Base-by-base conservation (phyloP, 2,329 filamentous ascomycete species). In the Pyrenochaeta sp. region DNA sequence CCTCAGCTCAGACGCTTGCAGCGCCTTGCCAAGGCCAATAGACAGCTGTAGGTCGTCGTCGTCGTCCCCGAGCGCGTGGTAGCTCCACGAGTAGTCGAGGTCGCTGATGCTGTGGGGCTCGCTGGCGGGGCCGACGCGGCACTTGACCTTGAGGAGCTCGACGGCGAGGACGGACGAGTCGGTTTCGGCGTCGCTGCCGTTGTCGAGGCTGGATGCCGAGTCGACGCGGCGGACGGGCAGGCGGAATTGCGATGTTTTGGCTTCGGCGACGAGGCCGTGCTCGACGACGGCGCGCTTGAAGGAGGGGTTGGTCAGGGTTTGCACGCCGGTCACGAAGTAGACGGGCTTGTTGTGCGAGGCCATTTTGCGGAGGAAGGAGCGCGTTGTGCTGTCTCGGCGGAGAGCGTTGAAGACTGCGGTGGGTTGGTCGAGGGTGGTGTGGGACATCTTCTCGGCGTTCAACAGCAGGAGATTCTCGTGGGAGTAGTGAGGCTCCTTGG, bases 321-420 rank as follows among this genome's bases (percentile, higher is more conserved):
- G 3, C 58, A 71, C 11, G 67, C 74, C 1, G 63, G 78, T 41
- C 69, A 78, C 32, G 74, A 80, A 51, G 54, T 65, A 69, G 7
- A 67, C 44, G 8, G 61, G 55, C 30, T 53, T 53, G 81, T 84
- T 60, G 74, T 75, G 34, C 77, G 73, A 14, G 74, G 58, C 52
- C 38, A 59, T 53, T 6, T 56, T 54, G 44, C 51, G 54, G 11
- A 69, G 48, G 23, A 56, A 65, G 7, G 42, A 35, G 7, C 53
- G 60, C 3, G 55, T 46, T 10, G 48, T 30, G 14, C 54, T 41
- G 24, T 63, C 56, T 20, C 49, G 39, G 30, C 59, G 52, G 15
- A 67, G 53, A 7, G 43, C 41, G 30, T 62, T 48, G 47, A 69
- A 68, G 15, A 58, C 37, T n/a, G 44, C 28, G 7, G 38, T 34